phyloP scores from a whole-genome alignment of 257 asterid species.

The Linderniella brevidens region DNA sequence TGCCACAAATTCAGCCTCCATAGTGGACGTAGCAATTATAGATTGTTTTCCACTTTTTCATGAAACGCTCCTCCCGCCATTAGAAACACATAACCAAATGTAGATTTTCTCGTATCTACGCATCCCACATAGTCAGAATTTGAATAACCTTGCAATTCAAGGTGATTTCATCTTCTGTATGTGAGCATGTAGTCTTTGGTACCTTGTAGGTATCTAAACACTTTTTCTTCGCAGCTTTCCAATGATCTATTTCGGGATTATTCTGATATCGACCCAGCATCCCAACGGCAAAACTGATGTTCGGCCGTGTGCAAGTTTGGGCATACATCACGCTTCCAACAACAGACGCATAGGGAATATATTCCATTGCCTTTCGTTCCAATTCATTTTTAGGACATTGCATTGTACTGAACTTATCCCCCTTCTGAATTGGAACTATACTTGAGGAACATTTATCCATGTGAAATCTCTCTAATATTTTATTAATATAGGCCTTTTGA shows the following conservation, averaged over 20 bases:
- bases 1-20: slow-evolving; percentile 3
- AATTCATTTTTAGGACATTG: background rate
- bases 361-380: background rate
- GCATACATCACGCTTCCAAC: background rate
- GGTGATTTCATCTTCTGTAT: background rate
- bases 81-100: background rate
- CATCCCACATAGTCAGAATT: slow-evolving; percentile 1
- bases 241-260: background rate
- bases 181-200: slow-evolving; percentile 2
- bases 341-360: background rate
- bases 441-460: slow-evolving; percentile 1
- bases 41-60: background rate
- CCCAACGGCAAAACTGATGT: background rate
- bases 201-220: background rate
- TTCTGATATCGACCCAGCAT: background rate
- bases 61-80: background rate
- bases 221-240: background rate
- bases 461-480: background rate
- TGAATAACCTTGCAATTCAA: background rate
- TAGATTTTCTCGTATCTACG: background rate
- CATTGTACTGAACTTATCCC: background rate
- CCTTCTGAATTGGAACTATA: background rate
- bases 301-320: background rate
- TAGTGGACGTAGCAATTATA: background rate
- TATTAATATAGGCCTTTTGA: background rate